Evolutionary conservation across 305 asterid genomes (phyloP), one percentile per base, ranked within the genome.

Genomic region (Petunia hybrid): DNA sequence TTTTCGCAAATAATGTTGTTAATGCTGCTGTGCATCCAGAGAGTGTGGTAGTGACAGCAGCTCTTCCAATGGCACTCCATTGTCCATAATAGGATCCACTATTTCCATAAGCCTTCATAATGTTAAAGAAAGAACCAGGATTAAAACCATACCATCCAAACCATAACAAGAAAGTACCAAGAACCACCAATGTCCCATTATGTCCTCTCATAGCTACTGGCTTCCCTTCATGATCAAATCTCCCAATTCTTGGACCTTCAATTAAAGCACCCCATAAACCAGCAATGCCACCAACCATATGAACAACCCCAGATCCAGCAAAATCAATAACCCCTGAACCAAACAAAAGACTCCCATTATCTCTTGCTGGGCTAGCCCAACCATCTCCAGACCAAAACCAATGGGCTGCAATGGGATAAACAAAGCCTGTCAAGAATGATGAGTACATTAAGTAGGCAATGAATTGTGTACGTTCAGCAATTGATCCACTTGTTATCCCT

Each of bases 371-470:
- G 48, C 89, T 82, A 80, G 91, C 92, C 92, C 92, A 90, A 39
- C 94, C 92, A 51, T 89, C 92, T 1, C 87, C 89, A 12, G 94
- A 82, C 94, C 95, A 91, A 71, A 91, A 82, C 95, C 95, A 91
- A 73, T 91, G 95, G 2, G 95, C 88, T 78, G 88, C 92, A 6
- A 91, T 69, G 1, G 95, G 95, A 87, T 91, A 91, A 43, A 91
- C 95, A 57, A 91, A 88, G 22, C 93, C 93, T 60, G 93, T 91
- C 66, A 91, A 75, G 85, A 91, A 88, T 9, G 91, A 79, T 2
- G 95, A 91, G 76, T 91, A 91, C 68, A 91, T 87, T 39, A 91
- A 82, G 68, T 89, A 91, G 40, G 95, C 91, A 40, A 86, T 92
- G 81, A 90, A 90, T n/a, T 89, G 94, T 40, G 94, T 90, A 83